A percentile compares a stretch with the other conserved stretches of the same genome.
Evolutionary conservation across 345 rosid species (phyloP).

Genomic region (Draba incana): DNA sequence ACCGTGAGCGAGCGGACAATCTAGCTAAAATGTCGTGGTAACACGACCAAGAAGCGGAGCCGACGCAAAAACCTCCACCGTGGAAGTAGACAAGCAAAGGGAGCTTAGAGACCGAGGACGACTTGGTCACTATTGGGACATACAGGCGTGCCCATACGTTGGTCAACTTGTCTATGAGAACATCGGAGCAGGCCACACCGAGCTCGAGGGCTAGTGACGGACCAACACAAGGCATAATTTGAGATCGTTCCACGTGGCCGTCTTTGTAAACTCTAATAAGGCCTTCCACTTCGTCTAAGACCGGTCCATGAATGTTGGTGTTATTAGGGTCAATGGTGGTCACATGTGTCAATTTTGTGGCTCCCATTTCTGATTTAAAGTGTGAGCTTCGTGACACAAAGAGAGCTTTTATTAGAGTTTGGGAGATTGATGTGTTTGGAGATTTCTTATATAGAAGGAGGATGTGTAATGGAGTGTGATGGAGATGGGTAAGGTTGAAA

Average conservation of each 20-base stretch:
- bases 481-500: slow-evolving; percentile 33
- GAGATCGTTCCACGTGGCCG: slow-evolving; percentile 66
- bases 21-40: slow-evolving; percentile 59
- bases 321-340: slow-evolving; percentile 34
- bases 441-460: slow-evolving; percentile 28
- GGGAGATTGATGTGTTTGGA: slow-evolving; percentile 26
- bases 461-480: slow-evolving; percentile 17
- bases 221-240: slow-evolving; percentile 54
- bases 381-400: slow-evolving; percentile 27
- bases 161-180: slow-evolving; percentile 51
- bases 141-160: slow-evolving; percentile 74
- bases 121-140: slow-evolving; percentile 45
- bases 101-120: slow-evolving; percentile 42
- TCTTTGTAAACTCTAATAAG: slow-evolving; percentile 66
- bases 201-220: slow-evolving; percentile 47
- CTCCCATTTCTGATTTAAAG: slow-evolving; percentile 34
- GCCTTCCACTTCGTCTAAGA: slow-evolving; percentile 62
- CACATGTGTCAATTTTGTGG: slow-evolving; percentile 29
- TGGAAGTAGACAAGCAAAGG: slow-evolving; percentile 68
- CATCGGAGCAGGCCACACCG: slow-evolving; percentile 57
- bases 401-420: slow-evolving; percentile 5
- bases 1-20: slow-evolving; percentile 47
- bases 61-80: slow-evolving; percentile 71
- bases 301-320: slow-evolving; percentile 45
- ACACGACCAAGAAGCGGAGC: slow-evolving; percentile 68